Evolutionary conservation across 805 yeast species (phyloP).

Genomic region (Zygotorulaspora chibaensis): DNA sequence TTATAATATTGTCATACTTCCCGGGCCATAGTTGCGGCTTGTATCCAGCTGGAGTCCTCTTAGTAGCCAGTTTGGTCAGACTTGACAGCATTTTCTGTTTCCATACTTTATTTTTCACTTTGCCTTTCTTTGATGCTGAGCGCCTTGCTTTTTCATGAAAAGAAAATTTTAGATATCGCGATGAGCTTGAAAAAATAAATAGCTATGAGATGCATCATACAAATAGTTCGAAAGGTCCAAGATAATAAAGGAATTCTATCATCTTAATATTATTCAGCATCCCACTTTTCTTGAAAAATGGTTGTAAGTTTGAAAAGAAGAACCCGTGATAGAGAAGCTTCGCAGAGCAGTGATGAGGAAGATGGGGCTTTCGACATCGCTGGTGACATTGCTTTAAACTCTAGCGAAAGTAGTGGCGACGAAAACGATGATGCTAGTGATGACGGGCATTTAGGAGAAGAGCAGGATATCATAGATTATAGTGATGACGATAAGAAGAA

Average conservation of each 20-base stretch:
- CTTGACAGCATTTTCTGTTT: slow-evolving; percentile 11
- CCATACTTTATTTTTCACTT: neutral
- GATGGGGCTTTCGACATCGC: slow-evolving; percentile 52
- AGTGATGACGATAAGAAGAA: slow-evolving; percentile 41
- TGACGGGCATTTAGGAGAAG: slow-evolving; percentile 19
- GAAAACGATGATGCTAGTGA: slow-evolving; percentile 36
- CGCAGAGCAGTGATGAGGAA: slow-evolving; percentile 44
- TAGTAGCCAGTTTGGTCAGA: slow-evolving; percentile 8
- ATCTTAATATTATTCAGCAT: no score
- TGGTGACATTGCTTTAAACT: slow-evolving; percentile 48
- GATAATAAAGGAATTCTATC: neutral
- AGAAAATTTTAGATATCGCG: slow-evolving; percentile 16
- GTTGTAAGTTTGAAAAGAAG: slow-evolving; percentile 9
- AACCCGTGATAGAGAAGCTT: slow-evolving; percentile 7
- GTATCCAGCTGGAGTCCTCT: slow-evolving; percentile 16
- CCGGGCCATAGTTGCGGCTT: slow-evolving; percentile 38
- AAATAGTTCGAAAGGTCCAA: neutral
- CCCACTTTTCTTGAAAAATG: slow-evolving; percentile 2
- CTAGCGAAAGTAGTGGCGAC: slow-evolving; percentile 32
- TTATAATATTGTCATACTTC: slow-evolving; percentile 55
- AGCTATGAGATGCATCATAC: neutral
- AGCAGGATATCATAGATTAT: slow-evolving; percentile 29
- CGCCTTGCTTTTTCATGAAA: slow-evolving; percentile 4
- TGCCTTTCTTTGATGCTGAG: neutral
- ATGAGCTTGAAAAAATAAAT: slow-evolving; percentile 11